Base-by-base conservation (phyloP, 2,329 filamentous ascomycete species). In the Colletotrichum tropicale region DNA sequence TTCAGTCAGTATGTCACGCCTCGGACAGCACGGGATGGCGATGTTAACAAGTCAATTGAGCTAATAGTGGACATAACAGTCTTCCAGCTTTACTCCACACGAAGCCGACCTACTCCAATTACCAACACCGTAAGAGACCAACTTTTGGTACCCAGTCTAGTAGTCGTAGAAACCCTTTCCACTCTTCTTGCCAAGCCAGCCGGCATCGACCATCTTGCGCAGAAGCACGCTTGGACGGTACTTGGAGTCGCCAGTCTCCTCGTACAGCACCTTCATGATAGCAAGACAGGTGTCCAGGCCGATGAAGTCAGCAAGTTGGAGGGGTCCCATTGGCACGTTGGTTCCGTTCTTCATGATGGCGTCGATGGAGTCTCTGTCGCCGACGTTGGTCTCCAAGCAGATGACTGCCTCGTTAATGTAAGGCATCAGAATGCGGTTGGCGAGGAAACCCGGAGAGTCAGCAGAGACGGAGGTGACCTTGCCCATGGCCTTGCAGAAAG, bases 281-380 rank as follows among this genome's bases (percentile, higher is more conserved):
- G 96, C 93, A 77, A 98, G 87, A 82, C 97, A 99, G 0, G 97
- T 99, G 84, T 99, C 97, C 60, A 99, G 89, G 9, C 97, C 97
- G 81, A 99, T 98, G 82, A 99, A 99, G 85, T 99, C 97, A 4
- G 97, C 97, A 80, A 99, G 87, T 81, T 96, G 93, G 78, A 99
- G 88, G 12, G 97, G 97, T 0, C 97, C 97, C 97, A 99, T 99
- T 28, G 97, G 97, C 55, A 99, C 97, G 82, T 98, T 98, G 26
- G 97, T 99, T 62, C 97, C 97, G 80, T 98, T 98, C 91, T 98
- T 98, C 97, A 99, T 99, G 81, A 99, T 99, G 78, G 91, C 93
- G 83, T 99, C 97, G 79, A 99, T 99, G 78, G 96, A 94, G 82
- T 98, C 96, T 80, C 94, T 94, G 78, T 92, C 91, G 21, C 97